Conservation (phyloP, 495 filamentous ascomycete species). For the Neurospora tetrasperma region DNA sequence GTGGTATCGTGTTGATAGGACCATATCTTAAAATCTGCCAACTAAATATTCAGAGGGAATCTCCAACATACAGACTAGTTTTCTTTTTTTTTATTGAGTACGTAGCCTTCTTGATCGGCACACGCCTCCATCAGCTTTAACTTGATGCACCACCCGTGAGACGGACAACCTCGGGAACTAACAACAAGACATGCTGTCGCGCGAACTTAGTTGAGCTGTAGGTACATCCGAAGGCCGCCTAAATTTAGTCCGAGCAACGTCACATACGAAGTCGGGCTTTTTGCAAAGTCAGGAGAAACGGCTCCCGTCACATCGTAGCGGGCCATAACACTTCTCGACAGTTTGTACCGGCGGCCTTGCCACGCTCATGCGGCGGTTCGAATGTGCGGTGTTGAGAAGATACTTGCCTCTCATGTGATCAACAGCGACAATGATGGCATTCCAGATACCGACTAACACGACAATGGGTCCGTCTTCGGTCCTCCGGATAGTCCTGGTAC, state of each 20-base stretch:
- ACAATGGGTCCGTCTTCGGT: not conserved
- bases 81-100: no score
- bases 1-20: not conserved
- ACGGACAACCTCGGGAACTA: not conserved
- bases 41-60: not conserved
- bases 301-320: not conserved
- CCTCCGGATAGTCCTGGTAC: not conserved
- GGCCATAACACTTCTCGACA: not conserved
- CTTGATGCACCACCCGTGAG: not conserved
- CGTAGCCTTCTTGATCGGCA: slow-evolving; percentile 11
- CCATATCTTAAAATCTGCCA: not conserved
- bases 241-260: slow-evolving; percentile 26
- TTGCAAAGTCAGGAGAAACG: slow-evolving; percentile 4
- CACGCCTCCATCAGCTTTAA: not conserved
- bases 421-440: not conserved
- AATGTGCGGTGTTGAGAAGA: not conserved
- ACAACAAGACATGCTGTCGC: not conserved
- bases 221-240: slow-evolving; percentile 4
- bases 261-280: slow-evolving; percentile 9
- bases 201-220: slow-evolving; percentile 14
- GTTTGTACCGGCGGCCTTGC: not conserved
- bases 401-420: not conserved
- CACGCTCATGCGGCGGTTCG: not conserved
- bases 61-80: not conserved
- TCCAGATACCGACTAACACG: not conserved